Evolutionary conservation across 73 alveolate genomes (phyloP).

Genomic region (Paramecium tetraurelia): DNA sequence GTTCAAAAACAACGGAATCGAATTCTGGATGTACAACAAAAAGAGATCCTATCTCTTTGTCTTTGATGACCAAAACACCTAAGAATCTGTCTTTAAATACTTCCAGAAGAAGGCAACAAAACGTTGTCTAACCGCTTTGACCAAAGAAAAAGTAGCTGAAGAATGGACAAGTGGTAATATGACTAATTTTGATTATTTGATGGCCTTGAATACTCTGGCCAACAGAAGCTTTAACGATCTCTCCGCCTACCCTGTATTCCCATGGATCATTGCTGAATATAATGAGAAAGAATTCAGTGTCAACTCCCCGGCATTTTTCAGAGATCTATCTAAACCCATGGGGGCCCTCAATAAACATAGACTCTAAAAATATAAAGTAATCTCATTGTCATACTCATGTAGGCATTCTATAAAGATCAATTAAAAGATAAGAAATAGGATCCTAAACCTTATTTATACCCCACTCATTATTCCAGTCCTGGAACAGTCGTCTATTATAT

Average conservation of each 20-base stretch:
- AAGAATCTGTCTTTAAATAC: not conserved
- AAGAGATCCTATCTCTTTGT: conserved; percentile 43
- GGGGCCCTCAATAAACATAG: conserved; percentile 72
- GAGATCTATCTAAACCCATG: conserved; percentile 86
- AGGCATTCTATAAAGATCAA: conserved; percentile 65
- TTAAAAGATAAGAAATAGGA: conserved; percentile 67
- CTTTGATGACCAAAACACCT: conserved; percentile 32
- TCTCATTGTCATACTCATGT: not conserved
- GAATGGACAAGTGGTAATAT: conserved; percentile 79
- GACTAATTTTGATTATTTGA: conserved; percentile 81
- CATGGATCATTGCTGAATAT: conserved; percentile 90
- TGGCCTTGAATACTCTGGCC: conserved; percentile 81
- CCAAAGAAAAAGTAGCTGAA: conserved; percentile 64
- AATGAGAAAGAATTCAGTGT: conserved; percentile 55
- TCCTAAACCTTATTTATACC: conserved; percentile 59
- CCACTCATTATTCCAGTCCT: conserved; percentile 82
- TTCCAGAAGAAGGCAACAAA: conserved; percentile 3
- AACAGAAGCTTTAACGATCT: conserved; percentile 91
- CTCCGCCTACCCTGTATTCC: conserved; percentile 94
- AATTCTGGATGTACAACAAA: conserved; percentile 56
- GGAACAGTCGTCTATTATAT: conserved; percentile 77
- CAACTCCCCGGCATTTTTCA: conserved; percentile 60
- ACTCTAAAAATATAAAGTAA: conserved; percentile 56
- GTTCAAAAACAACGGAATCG: conserved; percentile 43
- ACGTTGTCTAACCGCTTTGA: conserved; percentile 41